Percentiles rank a stretch among this genome's conserved stretches.
phyloP scores from a whole-genome alignment of 179 eudicot genomes.

The Carnegiea gigantea region DNA sequence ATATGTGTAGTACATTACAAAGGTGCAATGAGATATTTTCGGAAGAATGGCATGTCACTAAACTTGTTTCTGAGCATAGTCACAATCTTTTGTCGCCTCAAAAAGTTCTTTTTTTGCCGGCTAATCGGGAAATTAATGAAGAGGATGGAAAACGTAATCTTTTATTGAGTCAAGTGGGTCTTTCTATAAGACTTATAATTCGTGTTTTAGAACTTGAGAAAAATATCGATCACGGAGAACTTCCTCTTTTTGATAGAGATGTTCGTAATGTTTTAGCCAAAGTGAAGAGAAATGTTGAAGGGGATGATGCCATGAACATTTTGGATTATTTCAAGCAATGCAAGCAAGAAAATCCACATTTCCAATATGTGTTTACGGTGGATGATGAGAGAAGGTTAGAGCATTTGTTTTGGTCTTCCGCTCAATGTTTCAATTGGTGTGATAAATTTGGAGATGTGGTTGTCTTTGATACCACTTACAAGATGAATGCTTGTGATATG shows the following conservation, averaged over 20 bases:
- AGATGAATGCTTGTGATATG: constrained; percentile 8
- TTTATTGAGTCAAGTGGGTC: not conserved
- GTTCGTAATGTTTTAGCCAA: constrained; percentile 6
- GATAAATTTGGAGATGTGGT: not conserved
- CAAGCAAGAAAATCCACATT: not conserved
- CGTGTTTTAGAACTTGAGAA: not conserved
- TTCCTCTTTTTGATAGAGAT: constrained; percentile 10
- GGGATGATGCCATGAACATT: not conserved
- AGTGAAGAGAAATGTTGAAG: not conserved
- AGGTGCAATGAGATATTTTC: too few species aligned
- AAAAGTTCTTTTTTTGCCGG: too few species aligned
- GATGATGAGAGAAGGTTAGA: not conserved
- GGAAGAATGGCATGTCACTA: too few species aligned
- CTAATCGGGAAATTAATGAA: too few species aligned
- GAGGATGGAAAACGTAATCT: too few species aligned
- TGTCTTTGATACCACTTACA: not conserved
- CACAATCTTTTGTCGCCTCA: too few species aligned
- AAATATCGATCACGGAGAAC: not conserved
- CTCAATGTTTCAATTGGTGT: not conserved
- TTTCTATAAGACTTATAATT: not conserved
- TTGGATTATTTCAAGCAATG: not conserved
- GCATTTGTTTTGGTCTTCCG: not conserved
- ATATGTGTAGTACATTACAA: too few species aligned
- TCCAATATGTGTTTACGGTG: not conserved
- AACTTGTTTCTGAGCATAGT: too few species aligned